Conservation (phyloP, 2,329 filamentous ascomycete genomes). For the Diplodia scrobiculata region DNA sequence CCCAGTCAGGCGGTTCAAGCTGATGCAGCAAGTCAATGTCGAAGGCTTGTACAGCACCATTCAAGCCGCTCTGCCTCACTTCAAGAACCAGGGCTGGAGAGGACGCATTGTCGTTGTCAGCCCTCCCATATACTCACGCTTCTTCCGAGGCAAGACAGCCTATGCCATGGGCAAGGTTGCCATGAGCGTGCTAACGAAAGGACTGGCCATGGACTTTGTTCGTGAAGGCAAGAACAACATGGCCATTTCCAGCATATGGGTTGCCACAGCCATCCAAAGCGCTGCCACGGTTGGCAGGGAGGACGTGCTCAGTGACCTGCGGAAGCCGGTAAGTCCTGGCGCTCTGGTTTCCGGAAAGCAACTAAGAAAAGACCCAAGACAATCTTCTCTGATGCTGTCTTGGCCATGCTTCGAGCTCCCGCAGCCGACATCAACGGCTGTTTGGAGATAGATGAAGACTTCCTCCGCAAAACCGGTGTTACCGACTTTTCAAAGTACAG, state of each 20-base stretch:
- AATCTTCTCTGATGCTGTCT: constrained; percentile 78
- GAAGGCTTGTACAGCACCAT: constrained; percentile 73
- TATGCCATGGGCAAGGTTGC: constrained; percentile 77
- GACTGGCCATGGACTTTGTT: constrained; percentile 77
- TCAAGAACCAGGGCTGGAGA: constrained; percentile 56
- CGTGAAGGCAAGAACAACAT: constrained; percentile 66
- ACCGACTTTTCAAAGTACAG: constrained; percentile 73
- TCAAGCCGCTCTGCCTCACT: constrained; percentile 68
- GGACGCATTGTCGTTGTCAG: constrained; percentile 76
- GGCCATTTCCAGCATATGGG: constrained; percentile 83
- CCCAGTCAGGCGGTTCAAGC: constrained; percentile 72
- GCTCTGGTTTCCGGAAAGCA: constrained; percentile 27
- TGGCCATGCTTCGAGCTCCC: constrained; percentile 68
- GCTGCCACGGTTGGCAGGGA: constrained; percentile 65
- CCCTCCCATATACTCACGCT: constrained; percentile 81
- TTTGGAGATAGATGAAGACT: constrained; percentile 78
- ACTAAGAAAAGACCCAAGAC: constrained; percentile 42
- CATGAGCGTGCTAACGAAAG: constrained; percentile 81
- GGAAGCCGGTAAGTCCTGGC: constrained; percentile 55
- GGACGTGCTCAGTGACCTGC: constrained; percentile 59
- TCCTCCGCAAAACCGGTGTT: constrained; percentile 67
- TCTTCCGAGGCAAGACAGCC: constrained; percentile 82
- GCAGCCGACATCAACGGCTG: constrained; percentile 67
- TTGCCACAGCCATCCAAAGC: constrained; percentile 74
- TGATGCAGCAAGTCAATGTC: constrained; percentile 55